Evolutionary conservation across 257 asterid genomes (phyloP).

Genomic region (Ligustrum vulgare): DNA sequence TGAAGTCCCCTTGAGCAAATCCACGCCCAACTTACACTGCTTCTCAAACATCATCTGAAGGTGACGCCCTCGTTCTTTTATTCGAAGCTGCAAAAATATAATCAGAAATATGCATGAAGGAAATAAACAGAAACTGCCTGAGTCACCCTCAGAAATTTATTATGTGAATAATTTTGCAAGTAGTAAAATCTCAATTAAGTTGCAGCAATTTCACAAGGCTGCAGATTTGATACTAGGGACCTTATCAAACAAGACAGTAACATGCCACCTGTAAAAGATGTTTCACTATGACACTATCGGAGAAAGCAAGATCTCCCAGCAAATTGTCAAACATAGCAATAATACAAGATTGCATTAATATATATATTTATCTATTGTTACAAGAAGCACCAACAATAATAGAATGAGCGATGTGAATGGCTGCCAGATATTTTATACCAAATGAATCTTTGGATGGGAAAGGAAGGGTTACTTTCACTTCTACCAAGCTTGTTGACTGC

Average conservation of each 20-base stretch:
- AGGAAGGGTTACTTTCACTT: constrained; percentile 67
- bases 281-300: no score
- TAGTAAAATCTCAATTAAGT: not conserved
- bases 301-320: not conserved
- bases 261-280: not conserved
- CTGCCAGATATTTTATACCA: constrained; percentile 17
- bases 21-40: constrained; percentile 70
- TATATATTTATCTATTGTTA: not conserved
- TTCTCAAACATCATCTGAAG: constrained; percentile 93
- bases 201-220: not conserved
- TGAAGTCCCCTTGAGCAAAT: constrained; percentile 50
- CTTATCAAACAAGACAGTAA: constrained; percentile 3
- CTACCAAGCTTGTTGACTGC: constrained; percentile 93
- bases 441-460: constrained; percentile 12
- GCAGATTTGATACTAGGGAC: constrained; percentile 4
- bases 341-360: not conserved
- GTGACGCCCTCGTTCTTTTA: constrained; percentile 83
- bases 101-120: not conserved
- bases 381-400: constrained; percentile 15
- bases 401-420: constrained; percentile 11
- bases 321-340: not conserved
- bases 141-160: not conserved
- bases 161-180: not conserved
- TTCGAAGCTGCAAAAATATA: constrained; percentile 57
- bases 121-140: not conserved